Conservation (phyloP, 176 grass and related monocot species). For the Saccharum spontaneum region DNA sequence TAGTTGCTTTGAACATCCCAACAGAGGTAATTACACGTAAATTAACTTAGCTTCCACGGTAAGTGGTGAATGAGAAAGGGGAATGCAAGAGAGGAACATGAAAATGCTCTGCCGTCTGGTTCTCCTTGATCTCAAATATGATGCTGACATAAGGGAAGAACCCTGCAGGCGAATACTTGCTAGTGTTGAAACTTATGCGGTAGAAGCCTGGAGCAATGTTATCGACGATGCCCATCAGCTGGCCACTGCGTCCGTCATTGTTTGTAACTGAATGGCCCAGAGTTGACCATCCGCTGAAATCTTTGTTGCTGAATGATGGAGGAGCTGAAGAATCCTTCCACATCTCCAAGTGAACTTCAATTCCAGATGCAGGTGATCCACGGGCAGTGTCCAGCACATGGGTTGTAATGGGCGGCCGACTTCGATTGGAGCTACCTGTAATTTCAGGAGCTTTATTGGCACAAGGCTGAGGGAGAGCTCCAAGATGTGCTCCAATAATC, state of each 20-base stretch:
- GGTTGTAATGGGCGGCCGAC: slow-evolving; percentile 84
- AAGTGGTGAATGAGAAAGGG: slow-evolving; percentile 90
- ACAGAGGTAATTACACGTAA: neutral
- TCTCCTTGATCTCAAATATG: slow-evolving; percentile 74
- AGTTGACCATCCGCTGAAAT: slow-evolving; percentile 53
- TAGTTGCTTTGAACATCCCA: neutral
- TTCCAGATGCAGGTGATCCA: slow-evolving; percentile 75
- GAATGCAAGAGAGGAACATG: slow-evolving; percentile 89
- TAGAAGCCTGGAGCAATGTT: slow-evolving; percentile 70
- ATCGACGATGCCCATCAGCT: slow-evolving; percentile 72
- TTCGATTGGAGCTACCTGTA: slow-evolving; percentile 62
- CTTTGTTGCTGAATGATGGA: slow-evolving; percentile 58
- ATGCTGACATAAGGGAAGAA: slow-evolving; percentile 93
- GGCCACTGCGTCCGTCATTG: slow-evolving; percentile 76
- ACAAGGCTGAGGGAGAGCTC: slow-evolving; percentile 43
- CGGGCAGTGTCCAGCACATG: slow-evolving; percentile 74
- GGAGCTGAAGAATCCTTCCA: slow-evolving; percentile 56
- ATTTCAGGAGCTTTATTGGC: slow-evolving; percentile 63
- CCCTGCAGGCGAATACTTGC: slow-evolving; percentile 70
- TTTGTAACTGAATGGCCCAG: slow-evolving; percentile 77
- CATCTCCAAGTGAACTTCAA: slow-evolving; percentile 80
- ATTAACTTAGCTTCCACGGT: slow-evolving; percentile 70
- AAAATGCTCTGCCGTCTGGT: slow-evolving; percentile 77
- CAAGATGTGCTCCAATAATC: slow-evolving; percentile 89
- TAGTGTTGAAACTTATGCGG: slow-evolving; percentile 79